These are phyloP conservation scores for Salix caprea DNA, from an alignment of 345 rosid species.

Conservation along the genomic window DNA sequence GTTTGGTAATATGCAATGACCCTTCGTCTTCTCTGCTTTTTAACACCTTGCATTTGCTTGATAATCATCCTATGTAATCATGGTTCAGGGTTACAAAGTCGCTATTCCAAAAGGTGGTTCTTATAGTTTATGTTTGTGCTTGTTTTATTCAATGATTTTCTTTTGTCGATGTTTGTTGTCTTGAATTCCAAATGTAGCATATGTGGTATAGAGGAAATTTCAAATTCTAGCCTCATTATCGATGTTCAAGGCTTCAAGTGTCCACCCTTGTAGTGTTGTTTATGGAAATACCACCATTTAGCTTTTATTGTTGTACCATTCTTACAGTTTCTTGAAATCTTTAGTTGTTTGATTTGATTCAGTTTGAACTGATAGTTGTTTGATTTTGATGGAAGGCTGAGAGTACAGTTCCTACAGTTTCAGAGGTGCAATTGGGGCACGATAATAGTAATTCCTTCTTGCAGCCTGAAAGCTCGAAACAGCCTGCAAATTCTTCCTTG, in stretches of 20 bases:
- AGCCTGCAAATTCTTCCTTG: slow-evolving; percentile 1
- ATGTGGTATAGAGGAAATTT: neutral
- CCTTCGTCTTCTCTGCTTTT: neutral
- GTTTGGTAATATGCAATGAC: neutral
- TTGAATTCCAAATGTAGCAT: neutral
- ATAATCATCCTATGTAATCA: neutral
- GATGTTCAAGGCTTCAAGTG: neutral
- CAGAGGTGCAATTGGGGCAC: slow-evolving; percentile 12
- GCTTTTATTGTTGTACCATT: neutral
- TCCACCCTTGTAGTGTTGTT: neutral
- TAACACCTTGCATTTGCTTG: neutral
- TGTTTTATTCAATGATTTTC: neutral
- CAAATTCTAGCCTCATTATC: neutral
- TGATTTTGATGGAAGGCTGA: slow-evolving; percentile 17
- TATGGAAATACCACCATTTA: neutral
- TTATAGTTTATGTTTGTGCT: neutral
- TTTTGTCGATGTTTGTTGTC: neutral
- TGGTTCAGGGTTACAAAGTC: neutral
- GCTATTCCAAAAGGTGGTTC: neutral
- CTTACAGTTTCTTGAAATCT: neutral
- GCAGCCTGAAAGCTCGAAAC: slow-evolving; percentile 6
- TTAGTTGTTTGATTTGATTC: neutral
- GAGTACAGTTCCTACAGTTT: slow-evolving; percentile 1
- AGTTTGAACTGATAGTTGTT: neutral
- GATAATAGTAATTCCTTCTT: slow-evolving; percentile 6